Evolutionary conservation across 2,329 filamentous ascomycete species (phyloP).

Genomic region (Sodiomyces alkalinus): DNA sequence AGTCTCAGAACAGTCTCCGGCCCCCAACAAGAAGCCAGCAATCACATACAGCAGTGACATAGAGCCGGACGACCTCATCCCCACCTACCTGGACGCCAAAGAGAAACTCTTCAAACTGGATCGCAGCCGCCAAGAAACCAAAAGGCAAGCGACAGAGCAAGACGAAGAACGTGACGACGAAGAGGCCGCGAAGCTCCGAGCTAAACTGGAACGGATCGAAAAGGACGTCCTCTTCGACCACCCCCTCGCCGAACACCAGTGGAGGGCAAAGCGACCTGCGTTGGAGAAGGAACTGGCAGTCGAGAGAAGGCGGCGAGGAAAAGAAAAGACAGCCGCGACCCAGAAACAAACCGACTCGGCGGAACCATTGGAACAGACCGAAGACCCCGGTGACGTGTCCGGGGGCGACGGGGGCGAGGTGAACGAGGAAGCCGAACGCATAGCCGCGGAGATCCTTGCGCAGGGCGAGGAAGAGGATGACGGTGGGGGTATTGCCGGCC

Average conservation of each 20-base stretch:
- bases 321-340: constrained; percentile 14
- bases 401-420: too few relatives aligned
- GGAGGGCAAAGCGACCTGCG: constrained; percentile 42
- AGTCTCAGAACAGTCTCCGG: constrained; percentile 4
- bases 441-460: constrained; percentile 43
- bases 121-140: constrained; percentile 27
- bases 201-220: constrained; percentile 64
- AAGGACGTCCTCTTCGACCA: constrained; percentile 64
- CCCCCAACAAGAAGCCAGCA: constrained; percentile 24
- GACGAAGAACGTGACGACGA: constrained; percentile 33
- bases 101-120: constrained; percentile 48
- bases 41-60: constrained; percentile 52
- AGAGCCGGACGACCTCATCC: constrained; percentile 59
- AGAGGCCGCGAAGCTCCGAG: constrained; percentile 49
- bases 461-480: constrained; percentile 40
- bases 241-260: constrained; percentile 46
- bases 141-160: constrained; percentile 19
- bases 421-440: constrained; percentile 39
- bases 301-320: constrained; percentile 24
- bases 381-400: constrained; percentile 16
- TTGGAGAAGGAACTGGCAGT: constrained; percentile 47
- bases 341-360: background rate
- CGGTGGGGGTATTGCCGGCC: constrained; percentile 31
- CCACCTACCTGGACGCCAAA: constrained; percentile 65
- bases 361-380: constrained; percentile 8